These are phyloP conservation scores for Dalechampia spathulata DNA, from an alignment of 441 rosid genomes.

Conservation along the genomic window DNA sequence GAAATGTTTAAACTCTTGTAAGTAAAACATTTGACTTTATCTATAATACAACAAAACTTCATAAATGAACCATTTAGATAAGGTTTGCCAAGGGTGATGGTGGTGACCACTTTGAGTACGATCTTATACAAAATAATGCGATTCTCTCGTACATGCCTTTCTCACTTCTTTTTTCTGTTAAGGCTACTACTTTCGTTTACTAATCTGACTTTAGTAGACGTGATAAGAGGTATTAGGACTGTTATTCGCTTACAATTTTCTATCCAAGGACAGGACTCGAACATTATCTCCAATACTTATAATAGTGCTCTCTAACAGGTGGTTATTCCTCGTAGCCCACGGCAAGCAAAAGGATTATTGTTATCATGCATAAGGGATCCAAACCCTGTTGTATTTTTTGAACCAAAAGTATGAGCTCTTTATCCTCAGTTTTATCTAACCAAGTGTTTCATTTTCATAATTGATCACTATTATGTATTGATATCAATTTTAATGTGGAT, in stretches of 20 bases:
- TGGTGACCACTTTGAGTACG: not conserved
- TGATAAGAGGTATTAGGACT: not conserved
- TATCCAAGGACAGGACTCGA: not conserved
- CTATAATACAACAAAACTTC: not conserved
- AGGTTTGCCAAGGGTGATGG: constrained; percentile 6
- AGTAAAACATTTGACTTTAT: not conserved
- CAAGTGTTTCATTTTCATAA: constrained; percentile 5
- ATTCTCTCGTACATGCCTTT: too few relatives aligned
- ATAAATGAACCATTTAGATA: not conserved
- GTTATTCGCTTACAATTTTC: not conserved
- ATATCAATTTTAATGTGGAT: constrained; percentile 10
- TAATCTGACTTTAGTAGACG: not conserved
- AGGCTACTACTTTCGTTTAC: not conserved
- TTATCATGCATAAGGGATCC: constrained; percentile 75
- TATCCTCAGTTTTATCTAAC: not conserved
- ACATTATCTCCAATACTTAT: not conserved
- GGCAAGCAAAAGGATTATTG: constrained; percentile 76
- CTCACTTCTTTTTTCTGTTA: not conserved
- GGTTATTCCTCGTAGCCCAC: constrained; percentile 85
- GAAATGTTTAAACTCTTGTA: not conserved
- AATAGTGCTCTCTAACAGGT: constrained; percentile 42
- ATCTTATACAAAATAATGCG: not conserved
- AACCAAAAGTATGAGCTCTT: constrained; percentile 55
- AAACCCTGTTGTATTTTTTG: constrained; percentile 82
- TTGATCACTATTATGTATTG: not conserved